Evolutionary conservation across 441 rosid genomes (phyloP).

Genomic region (Adansonia rubrostipa): DNA sequence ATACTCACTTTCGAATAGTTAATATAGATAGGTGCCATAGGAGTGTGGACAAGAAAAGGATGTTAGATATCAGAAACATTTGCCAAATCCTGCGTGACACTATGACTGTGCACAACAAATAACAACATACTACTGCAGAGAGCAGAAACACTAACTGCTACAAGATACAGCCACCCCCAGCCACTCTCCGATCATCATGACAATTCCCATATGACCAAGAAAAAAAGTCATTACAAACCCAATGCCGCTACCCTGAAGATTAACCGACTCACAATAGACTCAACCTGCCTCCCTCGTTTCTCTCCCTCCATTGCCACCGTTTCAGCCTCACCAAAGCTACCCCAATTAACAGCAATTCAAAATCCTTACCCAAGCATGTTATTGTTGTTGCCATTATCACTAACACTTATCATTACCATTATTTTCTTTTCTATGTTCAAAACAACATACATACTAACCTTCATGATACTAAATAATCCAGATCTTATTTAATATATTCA

Average conservation of each 20-base stretch:
- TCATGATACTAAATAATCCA: neutral
- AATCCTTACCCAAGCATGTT: neutral
- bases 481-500: neutral
- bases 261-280: neutral
- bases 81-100: neutral
- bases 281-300: neutral
- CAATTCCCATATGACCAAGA: neutral
- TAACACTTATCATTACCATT: neutral
- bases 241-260: neutral
- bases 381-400: neutral
- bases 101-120: neutral
- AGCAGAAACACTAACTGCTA: neutral
- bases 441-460: neutral
- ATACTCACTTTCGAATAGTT: neutral
- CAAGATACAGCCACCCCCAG: neutral
- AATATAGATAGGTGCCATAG: neutral
- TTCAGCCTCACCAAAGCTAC: neutral
- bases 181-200: neutral
- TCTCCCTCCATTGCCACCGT: neutral
- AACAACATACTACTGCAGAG: neutral
- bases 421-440: neutral
- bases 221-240: neutral
- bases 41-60: neutral
- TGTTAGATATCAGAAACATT: neutral
- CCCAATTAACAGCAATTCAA: neutral